These are phyloP conservation scores for Solanum pennellii DNA, from an alignment of 257 asterid genomes.

Conservation along the genomic window DNA sequence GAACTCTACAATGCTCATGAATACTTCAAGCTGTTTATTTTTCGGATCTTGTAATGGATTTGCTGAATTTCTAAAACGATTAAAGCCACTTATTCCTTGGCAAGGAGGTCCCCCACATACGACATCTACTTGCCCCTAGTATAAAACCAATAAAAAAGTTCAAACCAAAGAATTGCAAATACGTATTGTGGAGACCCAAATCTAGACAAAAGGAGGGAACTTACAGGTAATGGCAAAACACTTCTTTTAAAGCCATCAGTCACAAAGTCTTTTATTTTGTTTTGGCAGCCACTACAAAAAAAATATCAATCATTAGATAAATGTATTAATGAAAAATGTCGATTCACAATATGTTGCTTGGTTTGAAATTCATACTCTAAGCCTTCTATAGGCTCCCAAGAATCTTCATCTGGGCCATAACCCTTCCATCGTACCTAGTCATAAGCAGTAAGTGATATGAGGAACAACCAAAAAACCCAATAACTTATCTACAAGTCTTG, in stretches of 20 bases:
- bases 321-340: not conserved
- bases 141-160: not conserved
- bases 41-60: conserved; percentile 52
- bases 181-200: not conserved
- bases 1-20: conserved; percentile 51
- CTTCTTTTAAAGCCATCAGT: conserved; percentile 24
- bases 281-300: conserved; percentile 40
- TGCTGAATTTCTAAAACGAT: conserved; percentile 40
- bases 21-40: conserved; percentile 53
- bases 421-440: conserved; percentile 73
- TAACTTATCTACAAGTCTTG: not conserved
- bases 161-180: not conserved
- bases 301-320: not conserved
- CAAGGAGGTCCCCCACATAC: conserved; percentile 97
- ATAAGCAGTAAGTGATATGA: not conserved
- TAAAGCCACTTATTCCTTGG: conserved; percentile 88
- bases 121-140: conserved; percentile 66
- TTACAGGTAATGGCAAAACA: conserved; percentile 76
- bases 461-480: not conserved
- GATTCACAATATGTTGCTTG: not conserved
- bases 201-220: not conserved
- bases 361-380: conserved; percentile 30
- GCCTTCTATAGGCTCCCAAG: conserved; percentile 80
- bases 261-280: conserved; percentile 54
- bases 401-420: conserved; percentile 55